Conservation (phyloP, 2,329 filamentous ascomycete genomes). For the Aureobasidium namibiae region DNA sequence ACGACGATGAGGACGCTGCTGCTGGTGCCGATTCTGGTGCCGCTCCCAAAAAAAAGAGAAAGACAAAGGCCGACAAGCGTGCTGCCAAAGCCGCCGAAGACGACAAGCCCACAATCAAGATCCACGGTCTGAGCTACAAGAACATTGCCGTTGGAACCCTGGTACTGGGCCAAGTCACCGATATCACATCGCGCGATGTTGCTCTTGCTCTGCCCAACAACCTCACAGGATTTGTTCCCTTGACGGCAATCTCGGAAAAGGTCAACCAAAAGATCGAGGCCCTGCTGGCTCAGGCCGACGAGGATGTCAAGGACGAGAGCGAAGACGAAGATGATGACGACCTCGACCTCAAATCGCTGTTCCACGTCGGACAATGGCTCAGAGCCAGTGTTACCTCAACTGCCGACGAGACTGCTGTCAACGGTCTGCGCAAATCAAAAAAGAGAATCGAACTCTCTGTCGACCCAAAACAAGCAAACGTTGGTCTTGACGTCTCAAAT, state of each 20-base stretch:
- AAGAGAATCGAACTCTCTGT: constrained; percentile 83
- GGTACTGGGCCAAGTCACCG: constrained; percentile 76
- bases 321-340: constrained; percentile 46
- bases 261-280: constrained; percentile 69
- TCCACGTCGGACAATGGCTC: constrained; percentile 78
- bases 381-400: constrained; percentile 77
- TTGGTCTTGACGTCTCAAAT: constrained; percentile 62
- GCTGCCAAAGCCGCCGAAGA: constrained; percentile 32
- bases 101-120: constrained; percentile 49
- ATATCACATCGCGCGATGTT: constrained; percentile 72
- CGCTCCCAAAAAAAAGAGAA: constrained; percentile 44
- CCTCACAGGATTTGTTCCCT: constrained; percentile 76
- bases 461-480: constrained; percentile 70
- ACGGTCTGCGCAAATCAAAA: constrained; percentile 53
- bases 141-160: constrained; percentile 77
- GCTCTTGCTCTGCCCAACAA: constrained; percentile 86
- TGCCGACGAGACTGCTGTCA: constrained; percentile 50
- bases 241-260: constrained; percentile 81
- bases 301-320: constrained; percentile 47
- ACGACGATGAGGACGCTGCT: constrained; percentile 27
- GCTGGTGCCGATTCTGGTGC: constrained; percentile 28
- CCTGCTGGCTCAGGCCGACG: constrained; percentile 52
- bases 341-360: constrained; percentile 66
- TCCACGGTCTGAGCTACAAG: constrained; percentile 74
- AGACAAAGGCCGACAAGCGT: constrained; percentile 37